Percentiles rank a stretch among this genome's conserved stretches.
Conservation (phyloP, 768 basidiomycete genomes). For the Lentinula raphanica region DNA sequence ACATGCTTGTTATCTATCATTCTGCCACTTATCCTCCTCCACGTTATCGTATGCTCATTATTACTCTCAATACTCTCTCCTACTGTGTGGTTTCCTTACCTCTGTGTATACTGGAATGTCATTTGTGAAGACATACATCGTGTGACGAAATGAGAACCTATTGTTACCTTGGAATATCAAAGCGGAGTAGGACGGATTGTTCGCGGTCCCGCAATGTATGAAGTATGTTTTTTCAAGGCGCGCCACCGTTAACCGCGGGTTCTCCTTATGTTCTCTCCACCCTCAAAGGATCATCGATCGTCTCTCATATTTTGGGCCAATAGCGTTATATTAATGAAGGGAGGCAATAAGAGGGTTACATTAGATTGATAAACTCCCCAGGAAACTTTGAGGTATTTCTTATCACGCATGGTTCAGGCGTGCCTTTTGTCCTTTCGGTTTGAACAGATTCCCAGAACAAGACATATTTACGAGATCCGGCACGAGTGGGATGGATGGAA, state of each 20-base stretch:
- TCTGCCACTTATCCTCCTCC: constrained; percentile 15
- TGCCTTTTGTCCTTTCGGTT: not conserved
- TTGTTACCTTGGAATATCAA: too few relatives aligned
- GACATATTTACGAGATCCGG: not conserved
- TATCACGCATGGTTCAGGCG: not conserved
- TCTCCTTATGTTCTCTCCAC: not conserved
- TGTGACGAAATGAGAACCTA: not conserved
- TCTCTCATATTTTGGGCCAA: not conserved
- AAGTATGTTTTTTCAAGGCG: too few relatives aligned
- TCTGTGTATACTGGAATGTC: not conserved
- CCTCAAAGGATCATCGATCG: not conserved
- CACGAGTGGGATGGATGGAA: not conserved
- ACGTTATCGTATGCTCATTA: constrained; percentile 19
- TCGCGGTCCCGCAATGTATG: not conserved
- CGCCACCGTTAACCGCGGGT: not conserved
- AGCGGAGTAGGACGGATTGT: too few relatives aligned
- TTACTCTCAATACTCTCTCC: constrained; percentile 15
- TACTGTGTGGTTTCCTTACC: not conserved
- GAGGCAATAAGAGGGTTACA: not conserved
- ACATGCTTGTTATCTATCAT: not conserved
- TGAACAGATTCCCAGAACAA: too few relatives aligned
- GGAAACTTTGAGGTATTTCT: not conserved
- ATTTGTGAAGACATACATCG: not conserved
- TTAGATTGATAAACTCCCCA: too few relatives aligned
- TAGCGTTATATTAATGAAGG: not conserved